A percentile compares a stretch with the other conserved stretches of the same genome.
Conservation (phyloP, 768 basidiomycete species). For the Tylopilus plumbeoviolaceoides region DNA sequence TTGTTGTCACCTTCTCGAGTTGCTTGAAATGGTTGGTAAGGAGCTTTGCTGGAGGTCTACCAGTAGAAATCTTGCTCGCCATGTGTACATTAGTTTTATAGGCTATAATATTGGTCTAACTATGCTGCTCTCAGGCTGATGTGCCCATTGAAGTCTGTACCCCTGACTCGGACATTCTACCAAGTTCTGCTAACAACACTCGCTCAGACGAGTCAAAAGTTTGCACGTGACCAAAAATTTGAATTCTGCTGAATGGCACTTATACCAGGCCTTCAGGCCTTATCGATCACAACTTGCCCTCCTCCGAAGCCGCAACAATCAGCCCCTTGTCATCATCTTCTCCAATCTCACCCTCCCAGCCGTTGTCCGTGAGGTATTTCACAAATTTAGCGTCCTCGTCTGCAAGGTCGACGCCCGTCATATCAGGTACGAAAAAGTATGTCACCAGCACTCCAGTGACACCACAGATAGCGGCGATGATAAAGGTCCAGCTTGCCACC, state of each 20-base stretch:
- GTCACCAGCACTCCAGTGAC: conserved; percentile 59
- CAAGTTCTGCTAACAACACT: too few relatives aligned
- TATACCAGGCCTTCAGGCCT: too few relatives aligned
- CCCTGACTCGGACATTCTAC: too few relatives aligned
- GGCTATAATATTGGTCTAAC: too few relatives aligned
- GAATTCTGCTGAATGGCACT: too few relatives aligned
- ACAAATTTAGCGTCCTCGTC: conserved; percentile 64
- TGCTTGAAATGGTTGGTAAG: too few relatives aligned
- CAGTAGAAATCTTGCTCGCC: too few relatives aligned
- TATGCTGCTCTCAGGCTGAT: too few relatives aligned
- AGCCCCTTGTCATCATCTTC: conserved; percentile 43
- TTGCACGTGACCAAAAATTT: conserved; percentile 17
- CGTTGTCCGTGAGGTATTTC: conserved; percentile 55
- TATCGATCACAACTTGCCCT: conserved; percentile 11
- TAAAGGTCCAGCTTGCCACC: conserved; percentile 55
- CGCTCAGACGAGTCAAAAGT: neutral
- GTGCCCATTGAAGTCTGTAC: too few relatives aligned
- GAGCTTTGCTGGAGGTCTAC: too few relatives aligned
- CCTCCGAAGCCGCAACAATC: conserved; percentile 12
- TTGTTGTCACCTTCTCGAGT: too few relatives aligned
- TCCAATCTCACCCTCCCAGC: conserved; percentile 63
- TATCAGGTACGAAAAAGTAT: conserved; percentile 65
- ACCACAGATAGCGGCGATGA: conserved; percentile 66
- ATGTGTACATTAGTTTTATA: too few relatives aligned
- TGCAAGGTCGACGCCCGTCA: conserved; percentile 62